These are phyloP conservation scores for Fusarium proliferatum DNA, from an alignment of 2,329 filamentous ascomycete genomes.

Conservation along the genomic window DNA sequence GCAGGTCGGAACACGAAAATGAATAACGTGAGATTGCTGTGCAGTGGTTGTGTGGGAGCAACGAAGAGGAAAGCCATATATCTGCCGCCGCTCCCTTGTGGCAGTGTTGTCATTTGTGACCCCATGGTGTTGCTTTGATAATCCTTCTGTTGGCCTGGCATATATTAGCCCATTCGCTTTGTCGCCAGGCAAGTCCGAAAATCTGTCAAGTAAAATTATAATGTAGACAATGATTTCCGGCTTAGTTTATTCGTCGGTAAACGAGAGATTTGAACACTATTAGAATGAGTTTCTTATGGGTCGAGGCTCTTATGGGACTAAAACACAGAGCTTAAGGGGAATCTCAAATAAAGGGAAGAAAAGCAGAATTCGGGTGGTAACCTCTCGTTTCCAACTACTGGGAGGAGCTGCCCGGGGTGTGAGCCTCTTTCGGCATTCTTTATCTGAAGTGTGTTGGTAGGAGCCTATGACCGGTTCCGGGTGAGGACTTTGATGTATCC, in stretches of 20 bases:
- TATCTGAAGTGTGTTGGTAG: too few species aligned
- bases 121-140: not conserved
- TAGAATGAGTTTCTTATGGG: not conserved
- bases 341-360: not conserved
- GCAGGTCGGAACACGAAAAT: not conserved
- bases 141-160: not conserved
- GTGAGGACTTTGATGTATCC: too few species aligned
- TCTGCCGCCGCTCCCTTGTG: not conserved
- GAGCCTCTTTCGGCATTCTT: too few species aligned
- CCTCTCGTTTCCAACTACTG: too few species aligned
- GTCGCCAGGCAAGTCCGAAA: not conserved
- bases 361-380: not conserved
- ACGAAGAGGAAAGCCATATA: not conserved
- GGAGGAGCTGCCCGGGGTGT: too few species aligned
- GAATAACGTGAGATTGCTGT: not conserved
- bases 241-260: not conserved
- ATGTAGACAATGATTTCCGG: not conserved
- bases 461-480: too few species aligned
- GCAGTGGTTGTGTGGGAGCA: not conserved
- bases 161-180: not conserved
- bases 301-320: not conserved
- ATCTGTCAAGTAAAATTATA: not conserved
- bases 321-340: too few species aligned
- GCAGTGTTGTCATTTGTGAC: not conserved
- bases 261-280: not conserved